A percentile compares a stretch with the other conserved stretches of the same genome.
Conservation (phyloP, 2,329 filamentous ascomycete species). For the Aspergillus cejpii region DNA sequence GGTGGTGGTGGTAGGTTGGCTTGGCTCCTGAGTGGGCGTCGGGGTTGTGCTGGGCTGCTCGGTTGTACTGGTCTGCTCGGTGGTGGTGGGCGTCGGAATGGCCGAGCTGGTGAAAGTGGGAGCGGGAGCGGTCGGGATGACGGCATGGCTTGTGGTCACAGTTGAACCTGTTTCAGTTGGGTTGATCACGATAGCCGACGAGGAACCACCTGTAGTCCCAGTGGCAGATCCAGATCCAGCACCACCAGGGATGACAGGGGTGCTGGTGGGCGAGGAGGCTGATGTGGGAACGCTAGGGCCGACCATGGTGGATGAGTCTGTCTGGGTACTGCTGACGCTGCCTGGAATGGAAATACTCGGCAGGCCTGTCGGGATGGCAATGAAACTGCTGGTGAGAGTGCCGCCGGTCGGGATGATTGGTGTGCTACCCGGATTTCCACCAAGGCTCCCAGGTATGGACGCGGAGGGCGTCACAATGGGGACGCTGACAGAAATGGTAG, state of each 20-base stretch:
- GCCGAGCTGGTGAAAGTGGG: slow-evolving; percentile 17
- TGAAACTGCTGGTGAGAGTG: slow-evolving; percentile 4
- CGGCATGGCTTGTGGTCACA: slow-evolving; percentile 6
- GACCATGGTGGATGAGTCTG: slow-evolving; percentile 1
- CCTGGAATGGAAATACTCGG: neutral
- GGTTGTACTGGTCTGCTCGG: slow-evolving; percentile 9
- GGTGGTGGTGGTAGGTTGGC: slow-evolving; percentile 14
- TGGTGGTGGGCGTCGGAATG: slow-evolving; percentile 18
- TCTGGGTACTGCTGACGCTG: neutral
- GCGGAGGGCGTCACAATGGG: slow-evolving; percentile 15
- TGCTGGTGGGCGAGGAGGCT: slow-evolving; percentile 8
- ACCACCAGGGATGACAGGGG: slow-evolving; percentile 5
- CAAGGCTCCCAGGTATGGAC: slow-evolving; percentile 6
- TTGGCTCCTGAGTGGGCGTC: slow-evolving; percentile 14
- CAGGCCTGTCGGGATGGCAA: slow-evolving; percentile 12
- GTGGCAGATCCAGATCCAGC: neutral
- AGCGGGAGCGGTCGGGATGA: slow-evolving; percentile 5
- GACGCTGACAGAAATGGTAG: slow-evolving; percentile 26
- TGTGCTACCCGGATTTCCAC: slow-evolving; percentile 2
- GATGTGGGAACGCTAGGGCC: slow-evolving; percentile 14
- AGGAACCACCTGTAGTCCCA: slow-evolving; percentile 11
- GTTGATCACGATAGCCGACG: slow-evolving; percentile 3
- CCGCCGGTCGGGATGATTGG: neutral
- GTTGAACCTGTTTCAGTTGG: slow-evolving; percentile 1
- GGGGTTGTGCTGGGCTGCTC: slow-evolving; percentile 2